Conservation (phyloP, 805 yeast species). For the Sugiyamaella floridensis region DNA sequence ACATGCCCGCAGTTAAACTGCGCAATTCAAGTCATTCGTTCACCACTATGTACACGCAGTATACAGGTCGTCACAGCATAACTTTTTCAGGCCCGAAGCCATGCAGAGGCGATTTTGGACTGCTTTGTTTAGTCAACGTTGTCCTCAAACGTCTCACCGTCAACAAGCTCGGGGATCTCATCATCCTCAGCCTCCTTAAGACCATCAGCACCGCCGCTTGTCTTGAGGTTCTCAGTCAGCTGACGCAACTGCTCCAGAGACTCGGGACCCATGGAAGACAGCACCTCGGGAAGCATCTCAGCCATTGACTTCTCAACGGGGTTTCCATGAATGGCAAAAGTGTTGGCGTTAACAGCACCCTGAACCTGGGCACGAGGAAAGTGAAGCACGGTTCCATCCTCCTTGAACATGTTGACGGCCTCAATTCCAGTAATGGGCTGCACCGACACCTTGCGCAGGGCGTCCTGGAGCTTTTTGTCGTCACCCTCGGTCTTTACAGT, state of each 20-base stretch:
- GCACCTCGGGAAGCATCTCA: conserved; percentile 87
- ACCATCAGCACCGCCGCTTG: conserved; percentile 39
- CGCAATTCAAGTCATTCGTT: background rate
- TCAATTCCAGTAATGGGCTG: conserved; percentile 83
- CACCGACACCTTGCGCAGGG: conserved; percentile 83
- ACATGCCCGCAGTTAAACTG: background rate
- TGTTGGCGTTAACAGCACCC: conserved; percentile 83
- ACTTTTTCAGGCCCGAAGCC: background rate
- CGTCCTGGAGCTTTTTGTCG: conserved; percentile 83
- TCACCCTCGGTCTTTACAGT: conserved; percentile 51
- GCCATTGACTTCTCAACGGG: conserved; percentile 89
- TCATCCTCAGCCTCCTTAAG: conserved; percentile 41
- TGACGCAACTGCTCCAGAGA: conserved; percentile 81
- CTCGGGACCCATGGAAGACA: conserved; percentile 95
- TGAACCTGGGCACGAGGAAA: conserved; percentile 95
- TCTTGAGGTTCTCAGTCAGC: conserved; percentile 74
- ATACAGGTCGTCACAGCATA: conserved; percentile 1
- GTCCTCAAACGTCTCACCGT: conserved; percentile 80
- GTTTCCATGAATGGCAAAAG: conserved; percentile 90
- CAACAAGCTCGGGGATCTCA: conserved; percentile 65
- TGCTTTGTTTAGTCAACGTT: conserved; percentile 39
- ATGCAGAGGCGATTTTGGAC: background rate
- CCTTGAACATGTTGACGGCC: conserved; percentile 97
- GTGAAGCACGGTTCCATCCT: conserved; percentile 93
- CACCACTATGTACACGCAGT: background rate